Conservation (phyloP, 169 alveolate genomes). For the Theileria luwenshuni region DNA sequence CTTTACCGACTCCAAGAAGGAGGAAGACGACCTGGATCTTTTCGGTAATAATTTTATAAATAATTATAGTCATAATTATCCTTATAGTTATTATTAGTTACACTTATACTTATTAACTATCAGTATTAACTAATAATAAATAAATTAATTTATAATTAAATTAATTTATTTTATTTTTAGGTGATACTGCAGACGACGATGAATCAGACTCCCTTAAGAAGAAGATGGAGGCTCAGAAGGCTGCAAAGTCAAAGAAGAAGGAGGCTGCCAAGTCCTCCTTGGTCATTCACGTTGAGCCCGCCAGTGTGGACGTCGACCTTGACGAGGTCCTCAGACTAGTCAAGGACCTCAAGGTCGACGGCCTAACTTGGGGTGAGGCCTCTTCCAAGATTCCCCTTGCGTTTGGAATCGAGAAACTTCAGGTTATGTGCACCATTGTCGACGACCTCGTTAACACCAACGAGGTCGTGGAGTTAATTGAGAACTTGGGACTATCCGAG, state of each 20-base stretch:
- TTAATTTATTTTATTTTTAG: too few relatives aligned
- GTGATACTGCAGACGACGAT: slow-evolving; percentile 67
- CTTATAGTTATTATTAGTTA: too few relatives aligned
- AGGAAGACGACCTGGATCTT: slow-evolving; percentile 64
- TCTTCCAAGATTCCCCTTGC: slow-evolving; percentile 84
- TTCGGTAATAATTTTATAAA: slow-evolving; percentile 30
- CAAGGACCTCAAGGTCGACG: slow-evolving; percentile 77
- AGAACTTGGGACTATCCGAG: slow-evolving; percentile 80
- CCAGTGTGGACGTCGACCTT: slow-evolving; percentile 77
- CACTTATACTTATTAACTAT: not conserved
- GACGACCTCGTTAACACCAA: slow-evolving; percentile 84
- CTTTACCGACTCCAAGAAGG: slow-evolving; percentile 29
- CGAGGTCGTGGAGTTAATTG: slow-evolving; percentile 78
- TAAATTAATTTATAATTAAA: too few relatives aligned
- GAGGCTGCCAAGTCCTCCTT: slow-evolving; percentile 78
- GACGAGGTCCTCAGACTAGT: slow-evolving; percentile 79
- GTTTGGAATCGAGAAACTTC: slow-evolving; percentile 82
- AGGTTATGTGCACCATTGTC: slow-evolving; percentile 81
- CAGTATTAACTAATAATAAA: too few relatives aligned
- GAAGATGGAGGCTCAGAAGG: slow-evolving; percentile 80
- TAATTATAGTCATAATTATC: not conserved
- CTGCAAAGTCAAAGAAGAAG: slow-evolving; percentile 73
- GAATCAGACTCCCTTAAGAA: slow-evolving; percentile 72
- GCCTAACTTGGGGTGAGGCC: slow-evolving; percentile 85
- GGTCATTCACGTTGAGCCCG: slow-evolving; percentile 84